phyloP scores from a whole-genome alignment of 1,139 yeast genomes.

The Debaryomyces coudertii region DNA sequence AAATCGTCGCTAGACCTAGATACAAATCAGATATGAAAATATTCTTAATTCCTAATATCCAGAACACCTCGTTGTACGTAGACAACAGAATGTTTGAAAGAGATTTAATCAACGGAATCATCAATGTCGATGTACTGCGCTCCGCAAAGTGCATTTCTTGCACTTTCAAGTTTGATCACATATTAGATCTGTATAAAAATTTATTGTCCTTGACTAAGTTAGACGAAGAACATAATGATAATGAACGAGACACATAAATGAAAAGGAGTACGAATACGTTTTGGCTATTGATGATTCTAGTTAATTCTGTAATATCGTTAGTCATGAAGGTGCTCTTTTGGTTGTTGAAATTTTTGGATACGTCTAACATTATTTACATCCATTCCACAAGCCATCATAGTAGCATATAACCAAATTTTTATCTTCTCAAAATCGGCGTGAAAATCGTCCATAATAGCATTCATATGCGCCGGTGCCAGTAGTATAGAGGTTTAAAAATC shows the following conservation, averaged over 20 bases:
- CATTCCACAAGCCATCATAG: background rate
- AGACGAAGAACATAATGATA: background rate
- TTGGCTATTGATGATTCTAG: background rate
- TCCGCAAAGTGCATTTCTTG: constrained; percentile 24
- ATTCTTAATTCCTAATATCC: constrained; percentile 37
- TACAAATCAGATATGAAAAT: constrained; percentile 57
- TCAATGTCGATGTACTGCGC: constrained; percentile 31
- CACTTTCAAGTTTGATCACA: constrained; percentile 28
- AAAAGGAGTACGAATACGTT: background rate
- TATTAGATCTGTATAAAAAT: constrained; percentile 23
- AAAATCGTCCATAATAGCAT: too few species aligned
- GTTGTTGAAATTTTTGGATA: background rate
- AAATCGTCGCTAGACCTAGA: constrained; percentile 53
- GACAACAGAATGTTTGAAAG: constrained; percentile 55
- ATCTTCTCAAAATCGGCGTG: background rate
- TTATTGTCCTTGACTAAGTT: constrained; percentile 6
- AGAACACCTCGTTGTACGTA: constrained; percentile 47
- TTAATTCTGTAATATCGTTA: background rate
- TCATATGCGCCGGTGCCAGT: background rate
- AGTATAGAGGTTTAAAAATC: too few species aligned
- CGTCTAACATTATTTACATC: background rate
- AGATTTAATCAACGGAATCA: constrained; percentile 53
- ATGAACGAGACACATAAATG: background rate
- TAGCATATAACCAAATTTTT: background rate
- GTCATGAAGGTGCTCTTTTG: background rate